Evolutionary conservation across 345 rosid genomes (phyloP).

Genomic region (Pistacia atlantica): DNA sequence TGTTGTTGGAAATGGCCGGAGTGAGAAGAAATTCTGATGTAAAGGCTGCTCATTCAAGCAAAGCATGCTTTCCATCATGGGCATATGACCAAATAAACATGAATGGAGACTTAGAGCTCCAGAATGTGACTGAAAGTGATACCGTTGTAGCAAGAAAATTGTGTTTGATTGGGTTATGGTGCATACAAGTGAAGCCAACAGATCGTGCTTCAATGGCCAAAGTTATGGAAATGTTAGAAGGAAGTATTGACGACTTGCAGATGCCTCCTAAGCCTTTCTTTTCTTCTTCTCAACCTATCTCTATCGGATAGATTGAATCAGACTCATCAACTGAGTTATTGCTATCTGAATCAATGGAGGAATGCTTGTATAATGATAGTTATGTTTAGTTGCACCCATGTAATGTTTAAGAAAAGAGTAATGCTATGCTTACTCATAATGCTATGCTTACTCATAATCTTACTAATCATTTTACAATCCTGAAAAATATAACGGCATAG

Average conservation of each 20-base stretch:
- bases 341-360: no score
- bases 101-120: conserved; percentile 30
- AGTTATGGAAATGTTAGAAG: conserved; percentile 41
- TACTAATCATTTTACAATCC: no score
- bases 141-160: conserved; percentile 25
- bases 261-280: conserved; percentile 38
- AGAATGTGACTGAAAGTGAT: conserved; percentile 21
- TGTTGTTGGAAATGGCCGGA: conserved; percentile 14
- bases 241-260: conserved; percentile 18
- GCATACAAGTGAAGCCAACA: conserved; percentile 35
- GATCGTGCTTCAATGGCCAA: conserved; percentile 39
- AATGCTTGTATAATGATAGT: no score
- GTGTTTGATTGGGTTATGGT: conserved; percentile 41
- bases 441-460: no score
- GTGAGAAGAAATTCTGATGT: background rate
- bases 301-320: no score
- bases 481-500: no score
- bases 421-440: no score
- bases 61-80: conserved; percentile 20
- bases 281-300: conserved; percentile 13
- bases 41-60: background rate
- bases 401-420: no score
- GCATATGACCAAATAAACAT: conserved; percentile 23
- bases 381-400: no score
- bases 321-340: no score